phyloP scores from a whole-genome alignment of 169 alveolate genomes.

The Plasmodium vivax region DNA sequence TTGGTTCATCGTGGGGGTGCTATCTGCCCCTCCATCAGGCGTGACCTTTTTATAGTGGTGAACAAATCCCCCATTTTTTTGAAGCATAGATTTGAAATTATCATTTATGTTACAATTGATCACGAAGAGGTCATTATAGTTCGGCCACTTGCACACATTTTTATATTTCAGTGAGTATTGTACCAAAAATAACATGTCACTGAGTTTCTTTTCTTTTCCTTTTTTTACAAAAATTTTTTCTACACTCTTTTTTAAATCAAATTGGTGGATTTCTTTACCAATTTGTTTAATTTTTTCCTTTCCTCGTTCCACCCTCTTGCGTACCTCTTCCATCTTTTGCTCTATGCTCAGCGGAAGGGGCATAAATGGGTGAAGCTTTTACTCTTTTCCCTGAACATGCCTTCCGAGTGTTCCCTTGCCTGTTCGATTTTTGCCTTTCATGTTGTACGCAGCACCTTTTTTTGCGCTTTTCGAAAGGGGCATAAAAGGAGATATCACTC shows the following conservation, averaged over 20 bases:
- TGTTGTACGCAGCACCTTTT: background rate
- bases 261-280: background rate
- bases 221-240: conserved; percentile 4
- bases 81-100: conserved; percentile 38
- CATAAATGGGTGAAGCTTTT: background rate
- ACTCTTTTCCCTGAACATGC: background rate
- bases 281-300: conserved; percentile 29
- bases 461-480: background rate
- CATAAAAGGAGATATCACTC: background rate
- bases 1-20: background rate
- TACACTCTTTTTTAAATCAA: conserved; percentile 21
- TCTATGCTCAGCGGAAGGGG: background rate
- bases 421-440: background rate
- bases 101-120: conserved; percentile 66
- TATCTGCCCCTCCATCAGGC: conserved; percentile 5
- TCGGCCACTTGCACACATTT: conserved; percentile 69
- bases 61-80: conserved; percentile 28
- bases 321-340: conserved; percentile 57
- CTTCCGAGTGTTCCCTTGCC: background rate
- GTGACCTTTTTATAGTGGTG: conserved; percentile 15
- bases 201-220: conserved; percentile 27
- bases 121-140: conserved; percentile 38
- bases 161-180: conserved; percentile 65
- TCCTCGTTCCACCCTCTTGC: conserved; percentile 24
- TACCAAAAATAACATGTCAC: conserved; percentile 69